Conservation (phyloP, 352 stramenopile genomes). For the Phytopythium oedochilum region DNA sequence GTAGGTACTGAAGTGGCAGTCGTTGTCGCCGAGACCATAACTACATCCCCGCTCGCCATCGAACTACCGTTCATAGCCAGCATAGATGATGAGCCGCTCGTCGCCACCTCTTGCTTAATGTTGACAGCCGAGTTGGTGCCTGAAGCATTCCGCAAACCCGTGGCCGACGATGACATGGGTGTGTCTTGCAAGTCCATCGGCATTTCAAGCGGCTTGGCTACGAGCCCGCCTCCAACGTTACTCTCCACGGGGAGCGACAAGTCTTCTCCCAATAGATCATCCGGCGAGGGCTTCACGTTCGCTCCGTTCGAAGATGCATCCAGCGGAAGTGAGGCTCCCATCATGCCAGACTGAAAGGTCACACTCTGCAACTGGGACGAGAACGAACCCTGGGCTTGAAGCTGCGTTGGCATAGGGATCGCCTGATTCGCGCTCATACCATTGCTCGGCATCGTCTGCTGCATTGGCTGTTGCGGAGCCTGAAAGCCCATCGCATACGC, state of each 20-base stretch:
- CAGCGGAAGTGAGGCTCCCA: not conserved
- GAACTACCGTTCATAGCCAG: not conserved
- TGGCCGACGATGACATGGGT: conserved; percentile 11
- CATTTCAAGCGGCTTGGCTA: conserved; percentile 49
- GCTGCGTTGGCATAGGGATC: conserved; percentile 39
- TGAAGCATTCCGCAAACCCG: conserved; percentile 8
- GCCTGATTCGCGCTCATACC: conserved; percentile 24
- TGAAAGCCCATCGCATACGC: not conserved
- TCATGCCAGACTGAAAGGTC: not conserved
- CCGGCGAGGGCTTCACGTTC: conserved; percentile 33
- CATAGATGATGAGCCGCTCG: not conserved
- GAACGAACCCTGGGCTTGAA: conserved; percentile 9
- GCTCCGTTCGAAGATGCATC: conserved; percentile 1
- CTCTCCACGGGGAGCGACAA: conserved; percentile 24
- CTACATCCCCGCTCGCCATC: not conserved
- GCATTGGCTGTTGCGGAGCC: not conserved
- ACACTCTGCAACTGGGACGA: conserved; percentile 18
- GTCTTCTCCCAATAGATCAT: conserved; percentile 49
- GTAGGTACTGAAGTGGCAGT: not conserved
- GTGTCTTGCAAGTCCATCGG: conserved; percentile 52
- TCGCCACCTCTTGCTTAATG: conserved; percentile 8
- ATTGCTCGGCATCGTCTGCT: conserved; percentile 5
- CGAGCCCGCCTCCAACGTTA: conserved; percentile 14
- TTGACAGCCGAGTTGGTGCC: not conserved
- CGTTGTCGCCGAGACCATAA: not conserved